phyloP scores from a whole-genome alignment of 257 asterid genomes.

The Oldenlandia corymbosa region DNA sequence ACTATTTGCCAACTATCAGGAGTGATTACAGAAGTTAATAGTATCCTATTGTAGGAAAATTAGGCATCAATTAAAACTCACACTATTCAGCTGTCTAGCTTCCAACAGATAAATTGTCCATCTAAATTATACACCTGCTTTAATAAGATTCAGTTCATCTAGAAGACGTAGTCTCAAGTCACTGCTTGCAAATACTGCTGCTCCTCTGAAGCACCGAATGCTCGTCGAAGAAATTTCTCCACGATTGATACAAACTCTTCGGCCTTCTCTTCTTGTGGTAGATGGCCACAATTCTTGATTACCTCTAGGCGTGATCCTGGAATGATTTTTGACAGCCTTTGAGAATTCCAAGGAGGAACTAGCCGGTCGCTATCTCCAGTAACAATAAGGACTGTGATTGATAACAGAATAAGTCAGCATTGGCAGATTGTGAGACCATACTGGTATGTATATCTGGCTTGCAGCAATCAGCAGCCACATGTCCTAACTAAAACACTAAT shows the following conservation, averaged over 20 bases:
- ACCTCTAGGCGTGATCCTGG: constrained; percentile 65
- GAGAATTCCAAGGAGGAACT: constrained; percentile 85
- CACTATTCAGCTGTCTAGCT: too few relatives aligned
- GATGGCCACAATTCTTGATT: constrained; percentile 88
- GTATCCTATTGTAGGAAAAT: too few relatives aligned
- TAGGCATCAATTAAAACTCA: too few relatives aligned
- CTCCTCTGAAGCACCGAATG: constrained; percentile 44
- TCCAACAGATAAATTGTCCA: too few relatives aligned
- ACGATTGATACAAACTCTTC: constrained; percentile 71
- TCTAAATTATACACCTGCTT: too few relatives aligned
- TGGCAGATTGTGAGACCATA: not conserved
- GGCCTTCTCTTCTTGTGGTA: constrained; percentile 90
- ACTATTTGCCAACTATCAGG: too few relatives aligned
- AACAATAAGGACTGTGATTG: constrained; percentile 61
- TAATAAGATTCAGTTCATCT: not conserved
- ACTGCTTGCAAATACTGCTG: constrained; percentile 37
- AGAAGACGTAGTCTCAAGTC: constrained; percentile 29
- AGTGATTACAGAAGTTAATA: too few relatives aligned
- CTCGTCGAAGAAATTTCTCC: constrained; percentile 49
- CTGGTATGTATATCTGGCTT: too few relatives aligned
- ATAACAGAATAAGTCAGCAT: constrained; percentile 13
- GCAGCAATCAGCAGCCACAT: not conserved
- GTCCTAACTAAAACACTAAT: not conserved
- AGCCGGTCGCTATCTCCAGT: constrained; percentile 92
- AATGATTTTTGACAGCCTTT: constrained; percentile 71